Conservation (phyloP, 179 eudicot species). For the Vitellaria paradoxa region DNA sequence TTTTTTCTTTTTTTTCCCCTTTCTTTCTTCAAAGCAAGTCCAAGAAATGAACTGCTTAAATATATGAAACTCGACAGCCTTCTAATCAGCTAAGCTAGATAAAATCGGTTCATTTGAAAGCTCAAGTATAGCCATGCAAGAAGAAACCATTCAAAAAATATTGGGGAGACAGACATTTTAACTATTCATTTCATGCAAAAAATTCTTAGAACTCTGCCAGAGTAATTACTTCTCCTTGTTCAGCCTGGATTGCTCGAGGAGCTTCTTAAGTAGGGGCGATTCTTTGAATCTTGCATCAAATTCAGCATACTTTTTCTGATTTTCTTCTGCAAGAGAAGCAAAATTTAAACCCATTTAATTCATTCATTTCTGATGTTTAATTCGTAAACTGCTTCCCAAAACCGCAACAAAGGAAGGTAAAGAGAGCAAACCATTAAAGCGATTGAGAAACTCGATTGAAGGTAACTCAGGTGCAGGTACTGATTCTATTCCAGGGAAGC, state of each 20-base stretch:
- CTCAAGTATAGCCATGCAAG: not conserved
- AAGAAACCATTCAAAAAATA: not conserved
- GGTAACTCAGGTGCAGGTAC: constrained; percentile 92
- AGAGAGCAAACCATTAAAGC: constrained; percentile 54
- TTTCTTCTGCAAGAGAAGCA: constrained; percentile 59
- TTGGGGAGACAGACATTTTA: not conserved
- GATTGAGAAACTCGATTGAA: constrained; percentile 61
- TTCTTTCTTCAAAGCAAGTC: too few species aligned
- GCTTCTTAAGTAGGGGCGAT: constrained; percentile 82
- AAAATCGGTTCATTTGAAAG: too few species aligned
- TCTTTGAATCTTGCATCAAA: constrained; percentile 81
- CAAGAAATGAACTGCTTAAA: too few species aligned
- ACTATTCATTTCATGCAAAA: not conserved
- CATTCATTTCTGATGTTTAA: not conserved
- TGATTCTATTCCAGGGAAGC: constrained; percentile 77
- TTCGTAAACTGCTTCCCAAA: not conserved
- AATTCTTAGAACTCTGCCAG: not conserved
- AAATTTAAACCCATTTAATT: not conserved
- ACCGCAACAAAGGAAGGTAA: not conserved
- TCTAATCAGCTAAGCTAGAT: too few species aligned
- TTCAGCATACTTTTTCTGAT: constrained; percentile 86
- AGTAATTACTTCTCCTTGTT: constrained; percentile 76
- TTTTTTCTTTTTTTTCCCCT: too few species aligned
- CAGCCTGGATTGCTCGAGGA: constrained; percentile 67
- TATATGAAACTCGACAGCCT: too few species aligned